Conservation (phyloP, 1,284 basidiomycete genomes). For the Irpex lacteus region DNA sequence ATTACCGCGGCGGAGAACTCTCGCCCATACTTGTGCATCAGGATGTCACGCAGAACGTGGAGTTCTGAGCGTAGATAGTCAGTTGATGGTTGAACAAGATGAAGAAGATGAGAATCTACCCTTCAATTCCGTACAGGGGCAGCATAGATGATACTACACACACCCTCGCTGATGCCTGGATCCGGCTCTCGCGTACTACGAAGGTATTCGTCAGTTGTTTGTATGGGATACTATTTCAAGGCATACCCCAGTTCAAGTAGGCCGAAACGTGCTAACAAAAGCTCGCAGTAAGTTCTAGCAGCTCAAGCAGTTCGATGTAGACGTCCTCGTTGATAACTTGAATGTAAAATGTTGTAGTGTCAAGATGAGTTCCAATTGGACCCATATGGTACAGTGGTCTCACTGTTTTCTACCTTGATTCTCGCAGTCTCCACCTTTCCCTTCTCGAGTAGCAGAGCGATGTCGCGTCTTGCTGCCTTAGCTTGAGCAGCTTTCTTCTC, state of each 20-base stretch:
- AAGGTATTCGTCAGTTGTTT: background rate
- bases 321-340: conserved; percentile 85
- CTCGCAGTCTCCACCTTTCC: conserved; percentile 81
- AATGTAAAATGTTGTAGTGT: conserved; percentile 3
- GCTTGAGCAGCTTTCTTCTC: conserved; percentile 94
- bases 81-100: background rate
- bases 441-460: conserved; percentile 75
- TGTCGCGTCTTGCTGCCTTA: conserved; percentile 78
- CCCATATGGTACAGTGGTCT: conserved; percentile 25
- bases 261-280: conserved; percentile 90
- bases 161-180: conserved; percentile 73
- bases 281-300: conserved; percentile 94
- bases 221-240: background rate
- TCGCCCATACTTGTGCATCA: conserved; percentile 91
- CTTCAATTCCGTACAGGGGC: conserved; percentile 90
- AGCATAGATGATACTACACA: conserved; percentile 83
- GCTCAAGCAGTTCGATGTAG: conserved; percentile 82
- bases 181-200: conserved; percentile 79
- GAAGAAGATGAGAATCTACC: conserved; percentile 40
- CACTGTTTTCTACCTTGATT: conserved; percentile 80
- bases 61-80: conserved; percentile 56
- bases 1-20: conserved; percentile 80
- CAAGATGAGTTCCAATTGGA: background rate
- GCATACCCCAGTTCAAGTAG: conserved; percentile 79
- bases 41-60: conserved; percentile 86